These are phyloP conservation scores for Acacia concinna DNA, from an alignment of 331 rosid genomes.

Conservation along the genomic window DNA sequence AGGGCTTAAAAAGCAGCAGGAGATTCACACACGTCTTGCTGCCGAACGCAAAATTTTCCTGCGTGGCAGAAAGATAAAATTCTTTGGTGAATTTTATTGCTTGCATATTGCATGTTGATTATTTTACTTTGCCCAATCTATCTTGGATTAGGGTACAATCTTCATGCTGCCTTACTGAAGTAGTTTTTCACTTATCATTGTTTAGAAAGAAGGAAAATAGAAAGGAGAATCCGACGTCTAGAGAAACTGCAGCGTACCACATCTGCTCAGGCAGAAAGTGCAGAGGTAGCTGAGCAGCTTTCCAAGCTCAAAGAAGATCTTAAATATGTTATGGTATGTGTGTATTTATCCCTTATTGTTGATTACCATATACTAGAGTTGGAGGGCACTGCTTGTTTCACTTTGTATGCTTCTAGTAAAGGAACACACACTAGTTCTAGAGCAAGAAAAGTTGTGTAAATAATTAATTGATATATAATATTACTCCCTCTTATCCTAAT, in stretches of 20 bases:
- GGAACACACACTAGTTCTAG: background rate
- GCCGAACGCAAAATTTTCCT: constrained; percentile 84
- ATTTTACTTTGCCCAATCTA: background rate
- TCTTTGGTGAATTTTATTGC: constrained; percentile 59
- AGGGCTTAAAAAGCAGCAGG: constrained; percentile 87
- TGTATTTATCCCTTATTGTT: background rate
- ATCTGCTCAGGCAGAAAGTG: constrained; percentile 60
- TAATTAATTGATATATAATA: background rate
- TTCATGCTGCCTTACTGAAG: constrained; percentile 11
- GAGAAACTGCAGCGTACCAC: constrained; percentile 84
- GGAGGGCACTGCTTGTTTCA: background rate
- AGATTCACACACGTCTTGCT: constrained; percentile 82
- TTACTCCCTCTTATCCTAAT: too few relatives aligned
- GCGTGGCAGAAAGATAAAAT: constrained; percentile 86
- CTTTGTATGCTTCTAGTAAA: background rate
- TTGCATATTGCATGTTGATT: background rate
- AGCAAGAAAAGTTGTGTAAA: background rate
- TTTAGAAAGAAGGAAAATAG: constrained; percentile 88
- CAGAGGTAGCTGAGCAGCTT: constrained; percentile 64
- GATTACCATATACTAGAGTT: background rate
- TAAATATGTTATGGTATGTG: constrained; percentile 83
- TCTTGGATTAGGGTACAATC: background rate
- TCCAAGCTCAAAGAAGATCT: constrained; percentile 82
- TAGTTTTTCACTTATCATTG: constrained; percentile 14
- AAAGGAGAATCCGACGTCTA: constrained; percentile 82